phyloP scores from a whole-genome alignment of 441 rosid genomes.

The Brassica hybrid region DNA sequence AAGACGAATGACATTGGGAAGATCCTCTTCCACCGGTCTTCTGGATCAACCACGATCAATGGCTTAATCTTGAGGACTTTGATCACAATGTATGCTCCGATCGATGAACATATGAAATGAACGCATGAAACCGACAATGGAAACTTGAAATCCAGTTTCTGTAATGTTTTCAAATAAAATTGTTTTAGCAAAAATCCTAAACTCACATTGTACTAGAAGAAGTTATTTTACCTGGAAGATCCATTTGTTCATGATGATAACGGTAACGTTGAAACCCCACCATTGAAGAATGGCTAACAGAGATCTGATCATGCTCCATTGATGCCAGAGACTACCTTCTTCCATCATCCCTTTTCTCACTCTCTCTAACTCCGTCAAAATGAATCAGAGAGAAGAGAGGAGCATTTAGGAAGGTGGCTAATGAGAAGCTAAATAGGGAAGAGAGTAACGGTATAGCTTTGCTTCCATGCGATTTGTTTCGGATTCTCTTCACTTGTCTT shows the following conservation, averaged over 20 bases:
- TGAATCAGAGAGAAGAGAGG: conserved; percentile 23
- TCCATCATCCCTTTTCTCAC: too few species aligned
- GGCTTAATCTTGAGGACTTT: conserved; percentile 92
- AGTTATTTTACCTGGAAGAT: conserved; percentile 85
- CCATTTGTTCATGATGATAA: conserved; percentile 98
- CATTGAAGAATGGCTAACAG: conserved; percentile 89
- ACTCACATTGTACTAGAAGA: background rate
- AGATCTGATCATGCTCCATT: conserved; percentile 69
- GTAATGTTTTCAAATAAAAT: conserved; percentile 13
- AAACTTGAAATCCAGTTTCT: conserved; percentile 97
- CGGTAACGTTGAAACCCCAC: conserved; percentile 96
- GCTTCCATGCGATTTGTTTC: conserved; percentile 57
- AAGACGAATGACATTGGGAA: conserved; percentile 99
- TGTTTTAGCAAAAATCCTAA: background rate
- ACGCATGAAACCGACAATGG: conserved; percentile 87
- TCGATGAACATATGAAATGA: conserved; percentile 95
- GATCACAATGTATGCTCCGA: conserved; percentile 92
- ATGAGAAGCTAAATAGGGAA: conserved; percentile 27
- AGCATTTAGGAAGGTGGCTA: background rate
- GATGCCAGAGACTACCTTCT: conserved; percentile 46
- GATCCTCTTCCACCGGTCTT: conserved; percentile 96
- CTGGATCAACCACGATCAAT: conserved; percentile 82
- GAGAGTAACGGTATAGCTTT: conserved; percentile 57
- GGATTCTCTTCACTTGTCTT: conserved; percentile 23
- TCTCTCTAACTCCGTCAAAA: conserved; percentile 10